These are phyloP conservation scores for Coemansia javaensis DNA, from an alignment of 192 early-diverging fungal species.

Conservation along the genomic window DNA sequence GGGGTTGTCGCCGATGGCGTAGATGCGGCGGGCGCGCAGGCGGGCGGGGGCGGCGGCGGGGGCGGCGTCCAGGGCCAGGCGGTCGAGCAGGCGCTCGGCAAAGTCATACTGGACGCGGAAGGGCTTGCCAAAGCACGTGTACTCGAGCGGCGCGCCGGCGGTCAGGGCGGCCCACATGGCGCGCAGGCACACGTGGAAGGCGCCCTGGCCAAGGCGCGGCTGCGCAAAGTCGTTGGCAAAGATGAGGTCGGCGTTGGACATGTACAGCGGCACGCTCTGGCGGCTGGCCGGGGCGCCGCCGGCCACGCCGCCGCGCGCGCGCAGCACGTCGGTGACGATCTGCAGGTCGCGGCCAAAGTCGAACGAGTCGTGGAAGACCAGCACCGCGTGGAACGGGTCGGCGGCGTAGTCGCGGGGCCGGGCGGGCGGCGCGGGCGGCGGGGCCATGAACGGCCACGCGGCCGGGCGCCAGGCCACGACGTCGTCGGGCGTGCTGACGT, in stretches of 20 bases:
- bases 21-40: conserved; percentile 22
- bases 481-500: conserved; percentile 64
- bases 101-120: conserved; percentile 68
- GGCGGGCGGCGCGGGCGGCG: background rate
- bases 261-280: conserved; percentile 70
- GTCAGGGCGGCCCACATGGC: conserved; percentile 57
- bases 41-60: conserved; percentile 4
- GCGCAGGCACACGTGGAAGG: conserved; percentile 69
- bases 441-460: conserved; percentile 62
- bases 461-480: conserved; percentile 58
- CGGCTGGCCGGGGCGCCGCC: conserved; percentile 51
- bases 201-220: conserved; percentile 77
- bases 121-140: conserved; percentile 80
- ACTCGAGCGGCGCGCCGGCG: conserved; percentile 49
- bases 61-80: conserved; percentile 11
- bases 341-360: conserved; percentile 90
- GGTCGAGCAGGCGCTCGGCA: conserved; percentile 54
- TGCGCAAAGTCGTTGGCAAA: conserved; percentile 83
- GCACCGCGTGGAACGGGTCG: conserved; percentile 60
- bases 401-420: conserved; percentile 31
- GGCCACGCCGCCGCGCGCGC: conserved; percentile 54
- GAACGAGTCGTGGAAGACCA: conserved; percentile 83
- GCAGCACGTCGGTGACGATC: conserved; percentile 68
- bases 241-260: conserved; percentile 67
- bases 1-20: conserved; percentile 66